A percentile compares a stretch with the other conserved stretches of the same genome.
phyloP scores from a whole-genome alignment of 257 asterid species.

The Petunia axillaris region DNA sequence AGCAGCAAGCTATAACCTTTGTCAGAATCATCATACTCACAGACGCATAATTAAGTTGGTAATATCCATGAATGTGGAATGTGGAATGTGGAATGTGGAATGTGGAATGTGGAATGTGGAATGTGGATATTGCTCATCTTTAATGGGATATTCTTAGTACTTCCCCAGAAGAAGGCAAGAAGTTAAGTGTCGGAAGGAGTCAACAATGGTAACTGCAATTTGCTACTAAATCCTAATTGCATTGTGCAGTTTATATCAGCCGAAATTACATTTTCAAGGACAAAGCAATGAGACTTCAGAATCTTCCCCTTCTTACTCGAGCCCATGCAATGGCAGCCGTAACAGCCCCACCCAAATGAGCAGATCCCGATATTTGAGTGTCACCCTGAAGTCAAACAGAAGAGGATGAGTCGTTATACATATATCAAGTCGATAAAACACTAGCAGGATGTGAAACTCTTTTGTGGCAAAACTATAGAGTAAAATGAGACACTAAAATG shows the following conservation, averaged over 20 bases:
- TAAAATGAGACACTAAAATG: not conserved
- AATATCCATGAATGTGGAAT: slow-evolving; percentile 13
- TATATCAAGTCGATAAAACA: not conserved
- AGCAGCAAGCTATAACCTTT: not conserved
- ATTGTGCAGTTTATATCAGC: not conserved
- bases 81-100: not conserved
- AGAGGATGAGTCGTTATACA: not conserved
- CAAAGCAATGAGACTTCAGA: slow-evolving; percentile 33
- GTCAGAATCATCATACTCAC: not conserved
- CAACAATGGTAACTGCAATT: not conserved
- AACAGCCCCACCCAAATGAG: slow-evolving; percentile 89
- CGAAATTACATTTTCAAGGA: not conserved
- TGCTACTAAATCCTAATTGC: not conserved
- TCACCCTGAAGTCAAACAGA: slow-evolving; percentile 60
- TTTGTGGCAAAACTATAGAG: not conserved
- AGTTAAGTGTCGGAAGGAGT: not conserved
- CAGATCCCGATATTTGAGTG: slow-evolving; percentile 61
- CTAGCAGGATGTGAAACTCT: not conserved
- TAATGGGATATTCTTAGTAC: not conserved
- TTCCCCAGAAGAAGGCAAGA: slow-evolving; percentile 7
- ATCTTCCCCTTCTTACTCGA: slow-evolving; percentile 56
- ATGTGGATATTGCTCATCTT: not conserved
- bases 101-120: not conserved
- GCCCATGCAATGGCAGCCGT: slow-evolving; percentile 83
- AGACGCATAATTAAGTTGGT: not conserved